Percentiles rank a stretch among this genome's conserved stretches.
Evolutionary conservation across 2,329 filamentous ascomycete genomes (phyloP).

Genomic region (Apiospora pterosperma): DNA sequence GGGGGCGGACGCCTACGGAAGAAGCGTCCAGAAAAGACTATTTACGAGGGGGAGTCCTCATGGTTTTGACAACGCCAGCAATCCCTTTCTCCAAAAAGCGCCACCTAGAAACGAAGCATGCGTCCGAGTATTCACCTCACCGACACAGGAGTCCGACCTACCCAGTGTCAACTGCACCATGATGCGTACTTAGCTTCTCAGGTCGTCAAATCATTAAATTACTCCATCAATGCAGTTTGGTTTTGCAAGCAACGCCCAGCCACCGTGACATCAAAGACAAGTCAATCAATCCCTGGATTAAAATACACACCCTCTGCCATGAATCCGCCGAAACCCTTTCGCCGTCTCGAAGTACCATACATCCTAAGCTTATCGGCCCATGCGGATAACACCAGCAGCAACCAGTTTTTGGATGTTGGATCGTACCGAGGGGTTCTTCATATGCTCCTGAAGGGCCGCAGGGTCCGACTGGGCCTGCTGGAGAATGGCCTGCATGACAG

Average conservation of each 20-base stretch:
- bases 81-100: neutral
- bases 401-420: constrained; percentile 94
- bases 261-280: neutral
- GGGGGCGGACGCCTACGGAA: too few species aligned
- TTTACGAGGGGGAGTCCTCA: neutral
- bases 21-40: neutral
- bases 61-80: neutral
- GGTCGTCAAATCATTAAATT: constrained; percentile 6
- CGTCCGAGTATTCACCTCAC: too few species aligned
- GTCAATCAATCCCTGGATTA: constrained; percentile 2
- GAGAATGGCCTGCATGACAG: constrained; percentile 95
- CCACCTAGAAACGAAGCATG: neutral
- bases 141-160: neutral
- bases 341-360: neutral
- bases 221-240: constrained; percentile 4
- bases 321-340: constrained; percentile 1
- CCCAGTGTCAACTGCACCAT: neutral
- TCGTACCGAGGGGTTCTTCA: constrained; percentile 84
- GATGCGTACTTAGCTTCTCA: neutral
- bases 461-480: constrained; percentile 96
- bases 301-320: constrained; percentile 1
- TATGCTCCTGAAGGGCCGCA: constrained; percentile 90
- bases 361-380: constrained; percentile 46
- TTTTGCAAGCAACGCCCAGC: constrained; percentile 4
- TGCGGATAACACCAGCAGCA: constrained; percentile 84